Evolutionary conservation across 768 basidiomycete species (phyloP), one percentile per base, ranked within the genome.

Genomic region (Mycena polygramma): DNA sequence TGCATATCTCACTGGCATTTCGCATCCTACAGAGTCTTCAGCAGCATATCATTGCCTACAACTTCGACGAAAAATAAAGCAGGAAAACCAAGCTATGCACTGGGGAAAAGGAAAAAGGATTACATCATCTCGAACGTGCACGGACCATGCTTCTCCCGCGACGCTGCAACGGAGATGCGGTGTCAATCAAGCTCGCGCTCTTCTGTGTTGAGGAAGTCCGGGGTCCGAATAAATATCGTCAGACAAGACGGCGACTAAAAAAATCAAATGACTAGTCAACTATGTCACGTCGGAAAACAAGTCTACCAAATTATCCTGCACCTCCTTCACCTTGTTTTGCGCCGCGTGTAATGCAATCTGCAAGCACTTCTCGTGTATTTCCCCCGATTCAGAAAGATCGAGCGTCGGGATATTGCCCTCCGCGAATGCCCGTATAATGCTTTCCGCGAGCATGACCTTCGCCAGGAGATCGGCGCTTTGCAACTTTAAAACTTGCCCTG

Each of bases 381-480:
- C 85, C 30, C 73, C 73, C 51, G 70, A 61, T 48, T 73, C 76
- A 17, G 83, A 70, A 53, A 82, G 68, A 14, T 83, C 83, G 60
- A 82, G 79, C 30, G 78, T 73, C 17, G 81, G 81, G 35, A 86
- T 83, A 72, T 83, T 81, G 30, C 81, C 79, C 57, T 85, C 84
- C 55, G 84, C 80, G 20, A 87, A 74, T 52, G 85, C 85, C 77
- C 84, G 84, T 65, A 88, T 75, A 24, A 81, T 79, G 74, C 85
- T 83, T 73, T 87, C 86, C 17, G 85, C 84, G 51, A 88, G 78
- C 83, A 83, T 84, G 71, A 85, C 72, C 76, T 81, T 82, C 30
- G 83, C 83, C 37, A 86, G 66, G 51, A 88, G 77, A 72, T 89
- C 88, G 20, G 82, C 82, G 45, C 81, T 78, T 71, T 82, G 83